Evolutionary conservation across 129 eudicot species (phyloP), one percentile per base, ranked within the genome.

Genomic region (Heracleum sosnowskyi): DNA sequence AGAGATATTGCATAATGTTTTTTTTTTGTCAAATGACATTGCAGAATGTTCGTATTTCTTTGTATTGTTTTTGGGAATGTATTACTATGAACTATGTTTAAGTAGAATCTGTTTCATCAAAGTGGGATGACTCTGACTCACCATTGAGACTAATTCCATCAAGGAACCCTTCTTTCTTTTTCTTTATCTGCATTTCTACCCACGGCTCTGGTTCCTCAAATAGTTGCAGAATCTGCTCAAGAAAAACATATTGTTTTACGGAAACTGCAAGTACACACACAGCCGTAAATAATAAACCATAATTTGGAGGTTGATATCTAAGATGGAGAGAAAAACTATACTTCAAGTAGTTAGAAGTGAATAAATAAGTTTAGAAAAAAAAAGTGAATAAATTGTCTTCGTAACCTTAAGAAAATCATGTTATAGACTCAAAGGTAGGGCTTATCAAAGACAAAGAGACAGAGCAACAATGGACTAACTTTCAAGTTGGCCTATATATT

Each of bases 111-210:
- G 68, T 60, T n/a, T 26, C 68, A 60, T 60, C 68, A 60, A 3
- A 60, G 68, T 60, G 68, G 26, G 68, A 60, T 60, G 68, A 60
- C 68, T 60, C 68, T 26, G 68, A n/a, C 33, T 60, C 68, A 26
- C 68, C 68, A 60, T 60, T 60, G 6, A n/a, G 17, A 60, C 68
- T n/a, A 60, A 71, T 70, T 34, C 26, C 17, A 33, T 34, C 40
- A 4, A 70, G 11, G 26, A 79, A 57, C 35, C 77, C 83, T 11
- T 76, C 81, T 57, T 69, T 84, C 69, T 53, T 76, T 57, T 69
- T 84, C 69, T 53, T 76, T 9, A 36, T 80, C 76, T 80, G 84
- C 81, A 76, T 76, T 72, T 84, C 87, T 63, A 80, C 18, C 81
- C 80, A 51, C 62, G 60, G 46, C 29, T 44, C 37, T 13, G 85